Conservation (phyloP, 2,329 filamentous ascomycete genomes). For the Paraphaeosphaeria minitans region DNA sequence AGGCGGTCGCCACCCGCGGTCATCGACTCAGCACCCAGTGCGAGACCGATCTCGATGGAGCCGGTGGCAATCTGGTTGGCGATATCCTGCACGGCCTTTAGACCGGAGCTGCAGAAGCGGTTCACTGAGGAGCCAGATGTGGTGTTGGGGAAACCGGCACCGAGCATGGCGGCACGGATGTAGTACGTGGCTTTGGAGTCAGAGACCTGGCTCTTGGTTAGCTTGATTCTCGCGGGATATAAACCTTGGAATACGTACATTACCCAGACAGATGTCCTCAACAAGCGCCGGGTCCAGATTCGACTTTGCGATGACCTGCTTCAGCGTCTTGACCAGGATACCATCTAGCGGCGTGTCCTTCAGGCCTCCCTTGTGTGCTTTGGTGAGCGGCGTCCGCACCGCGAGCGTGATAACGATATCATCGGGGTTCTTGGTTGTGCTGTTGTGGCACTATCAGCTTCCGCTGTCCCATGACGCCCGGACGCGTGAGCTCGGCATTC, state of each 20-base stretch:
- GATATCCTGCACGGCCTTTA: conserved; percentile 95
- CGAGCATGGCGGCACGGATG: conserved; percentile 82
- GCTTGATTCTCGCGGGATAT: background rate
- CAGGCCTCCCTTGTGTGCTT: conserved; percentile 89
- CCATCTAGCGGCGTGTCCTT: conserved; percentile 93
- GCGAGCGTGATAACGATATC: conserved; percentile 97
- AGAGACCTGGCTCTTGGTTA: conserved; percentile 64
- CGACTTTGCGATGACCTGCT: conserved; percentile 67
- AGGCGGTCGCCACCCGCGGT: conserved; percentile 72
- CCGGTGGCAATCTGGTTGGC: conserved; percentile 82
- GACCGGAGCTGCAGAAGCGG: conserved; percentile 95
- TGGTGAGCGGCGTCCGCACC: conserved; percentile 84
- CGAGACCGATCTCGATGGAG: conserved; percentile 84
- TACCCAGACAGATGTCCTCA: conserved; percentile 91
- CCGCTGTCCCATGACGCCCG: background rate
- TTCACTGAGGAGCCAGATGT: conserved; percentile 81
- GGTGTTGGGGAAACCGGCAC: conserved; percentile 93
- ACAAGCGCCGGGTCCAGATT: conserved; percentile 80
- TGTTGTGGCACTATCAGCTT: conserved; percentile 45
- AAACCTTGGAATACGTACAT: conserved; percentile 62
- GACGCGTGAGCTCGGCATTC: background rate
- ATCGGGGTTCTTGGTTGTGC: conserved; percentile 89
- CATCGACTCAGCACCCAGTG: conserved; percentile 90
- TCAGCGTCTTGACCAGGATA: conserved; percentile 80
- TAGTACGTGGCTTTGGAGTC: conserved; percentile 90